These are phyloP conservation scores for Epicoccum nigrum DNA, from an alignment of 2,329 filamentous ascomycete species.

Conservation along the genomic window DNA sequence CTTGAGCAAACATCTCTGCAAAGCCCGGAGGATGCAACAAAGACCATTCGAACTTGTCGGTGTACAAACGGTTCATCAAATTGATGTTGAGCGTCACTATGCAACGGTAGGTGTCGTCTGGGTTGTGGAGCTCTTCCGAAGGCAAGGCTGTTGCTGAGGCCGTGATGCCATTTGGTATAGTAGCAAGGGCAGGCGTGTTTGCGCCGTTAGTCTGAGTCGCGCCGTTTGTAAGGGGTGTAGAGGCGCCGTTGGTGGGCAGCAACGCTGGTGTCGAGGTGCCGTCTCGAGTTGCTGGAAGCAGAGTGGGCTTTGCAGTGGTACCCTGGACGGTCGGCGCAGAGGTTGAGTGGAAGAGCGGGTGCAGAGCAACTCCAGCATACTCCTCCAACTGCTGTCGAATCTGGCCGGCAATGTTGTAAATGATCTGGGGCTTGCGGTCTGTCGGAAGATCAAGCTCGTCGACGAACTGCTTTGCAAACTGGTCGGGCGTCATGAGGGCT, in stretches of 20 bases:
- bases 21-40: conserved; percentile 89
- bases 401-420: conserved; percentile 85
- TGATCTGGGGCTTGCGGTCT: conserved; percentile 65
- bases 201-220: conserved; percentile 50
- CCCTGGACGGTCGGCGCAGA: conserved; percentile 39
- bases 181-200: conserved; percentile 55
- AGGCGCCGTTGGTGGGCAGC: conserved; percentile 59
- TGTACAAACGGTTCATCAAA: conserved; percentile 87
- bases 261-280: conserved; percentile 56
- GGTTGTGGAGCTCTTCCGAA: conserved; percentile 78
- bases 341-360: conserved; percentile 82
- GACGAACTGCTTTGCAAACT: conserved; percentile 89
- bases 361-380: conserved; percentile 90
- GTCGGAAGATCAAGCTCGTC: conserved; percentile 92
- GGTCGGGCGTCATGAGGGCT: conserved; percentile 89
- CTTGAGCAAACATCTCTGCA: conserved; percentile 88
- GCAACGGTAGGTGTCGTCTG: conserved; percentile 93
- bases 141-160: conserved; percentile 70
- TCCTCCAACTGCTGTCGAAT: conserved; percentile 95
- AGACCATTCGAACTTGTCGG: conserved; percentile 98
- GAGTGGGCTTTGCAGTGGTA: conserved; percentile 39
- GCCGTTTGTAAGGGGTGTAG: conserved; percentile 60
- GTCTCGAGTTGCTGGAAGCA: conserved; percentile 56
- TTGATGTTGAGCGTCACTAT: conserved; percentile 92
- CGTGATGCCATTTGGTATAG: conserved; percentile 63